Base-by-base conservation (phyloP, 2,329 filamentous ascomycete genomes). In the Diaporthe ampelina region DNA sequence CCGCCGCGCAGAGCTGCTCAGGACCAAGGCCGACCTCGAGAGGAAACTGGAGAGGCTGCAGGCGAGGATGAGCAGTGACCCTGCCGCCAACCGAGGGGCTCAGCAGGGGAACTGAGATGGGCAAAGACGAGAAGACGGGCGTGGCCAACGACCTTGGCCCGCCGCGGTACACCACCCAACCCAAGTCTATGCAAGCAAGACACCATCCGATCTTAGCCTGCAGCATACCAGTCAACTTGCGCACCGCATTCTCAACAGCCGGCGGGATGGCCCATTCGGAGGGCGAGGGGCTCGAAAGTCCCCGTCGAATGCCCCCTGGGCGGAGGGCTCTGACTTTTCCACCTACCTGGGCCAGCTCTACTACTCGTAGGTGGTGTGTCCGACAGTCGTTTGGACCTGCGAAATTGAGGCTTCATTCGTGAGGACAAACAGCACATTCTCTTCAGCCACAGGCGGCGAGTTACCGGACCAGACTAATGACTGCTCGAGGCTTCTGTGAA, bases 21-120 rank as follows among this genome's bases (percentile, higher is more conserved):
- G 70, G 58, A 73, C 79, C 52, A 80, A 78, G 75, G 63, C 37
- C 5, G 76, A 79, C 57, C 75, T 83, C 50, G 80, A 83, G 72
- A 74, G 59, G 45, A 83, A 83, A 78, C 76, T 83, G n/a, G 76
- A 54, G 1, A 75, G 74, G 9, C 52, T 83, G 57, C 76, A 78
- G 43, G 77, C 76, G 67, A 77, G 81, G 68, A 81, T 83, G 68
- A 76, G 73, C 17, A 75, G 21, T 48, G 45, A 67, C 15, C 29
- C 43, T 24, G 45, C 45, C 19, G 63, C 45, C 65, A 6, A 68
- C 68, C 54, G 72, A 54, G 67, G 63, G 59, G 48, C 21, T 3
- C 21, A 26, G 35, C 72, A 61, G 50, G 48, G 59, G 32, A 56
- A 35, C 45, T 37, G 52, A 63, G 26, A n/a, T 13, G 45, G 21